Evolutionary conservation across 345 rosid genomes (phyloP).

Genomic region (Linum lewisii): DNA sequence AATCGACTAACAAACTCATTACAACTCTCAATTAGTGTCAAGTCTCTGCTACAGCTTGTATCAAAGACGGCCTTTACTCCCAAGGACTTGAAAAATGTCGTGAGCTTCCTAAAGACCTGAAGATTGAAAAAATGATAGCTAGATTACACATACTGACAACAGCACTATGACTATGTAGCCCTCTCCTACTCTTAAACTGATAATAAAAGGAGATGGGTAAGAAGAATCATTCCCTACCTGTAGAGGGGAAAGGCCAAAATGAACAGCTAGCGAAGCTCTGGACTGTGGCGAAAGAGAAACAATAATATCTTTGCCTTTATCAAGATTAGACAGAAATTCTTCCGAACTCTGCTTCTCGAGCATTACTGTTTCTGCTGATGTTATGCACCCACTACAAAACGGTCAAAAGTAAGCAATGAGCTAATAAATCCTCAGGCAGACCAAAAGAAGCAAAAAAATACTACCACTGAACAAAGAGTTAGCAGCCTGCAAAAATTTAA

Average conservation of each 20-base stretch:
- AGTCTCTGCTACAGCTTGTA: conserved; percentile 72
- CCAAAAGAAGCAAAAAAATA: background rate
- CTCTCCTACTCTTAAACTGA: too few species aligned
- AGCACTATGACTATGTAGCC: background rate
- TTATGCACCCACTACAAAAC: conserved; percentile 75
- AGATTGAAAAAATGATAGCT: conserved; percentile 1
- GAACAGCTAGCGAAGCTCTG: conserved; percentile 73
- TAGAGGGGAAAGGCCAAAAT: conserved; percentile 56
- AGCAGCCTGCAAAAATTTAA: too few species aligned
- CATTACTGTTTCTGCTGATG: conserved; percentile 91
- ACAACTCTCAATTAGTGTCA: conserved; percentile 73
- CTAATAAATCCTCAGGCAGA: background rate
- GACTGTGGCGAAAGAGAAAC: conserved; percentile 83
- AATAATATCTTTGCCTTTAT: conserved; percentile 49
- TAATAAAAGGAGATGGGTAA: background rate
- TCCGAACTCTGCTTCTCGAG: conserved; percentile 95
- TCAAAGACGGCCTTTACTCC: conserved; percentile 88
- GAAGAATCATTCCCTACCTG: conserved; percentile 28
- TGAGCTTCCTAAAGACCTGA: conserved; percentile 71
- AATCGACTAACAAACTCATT: conserved; percentile 70
- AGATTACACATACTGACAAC: background rate
- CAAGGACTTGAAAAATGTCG: conserved; percentile 65
- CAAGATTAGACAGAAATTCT: conserved; percentile 63
- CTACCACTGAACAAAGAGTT: too few species aligned
- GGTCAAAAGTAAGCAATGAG: conserved; percentile 1